Evolutionary conservation across 2,329 filamentous ascomycete genomes (phyloP).

Genomic region (Aspergillus sp.): DNA sequence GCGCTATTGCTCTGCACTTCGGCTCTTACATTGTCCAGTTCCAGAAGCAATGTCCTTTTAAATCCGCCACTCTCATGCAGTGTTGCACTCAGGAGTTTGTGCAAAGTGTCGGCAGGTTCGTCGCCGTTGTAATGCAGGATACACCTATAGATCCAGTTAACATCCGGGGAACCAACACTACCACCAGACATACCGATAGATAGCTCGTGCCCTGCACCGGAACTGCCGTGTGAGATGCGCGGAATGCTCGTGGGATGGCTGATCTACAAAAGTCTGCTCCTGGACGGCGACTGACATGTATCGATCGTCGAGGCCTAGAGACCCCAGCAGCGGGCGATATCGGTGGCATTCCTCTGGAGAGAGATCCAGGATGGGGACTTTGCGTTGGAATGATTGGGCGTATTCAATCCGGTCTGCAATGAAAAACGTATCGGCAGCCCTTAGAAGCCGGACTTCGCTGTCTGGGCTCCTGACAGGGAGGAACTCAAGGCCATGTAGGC

Average conservation of each 20-base stretch:
- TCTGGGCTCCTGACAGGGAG: neutral
- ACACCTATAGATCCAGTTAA: neutral
- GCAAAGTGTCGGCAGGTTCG: neutral
- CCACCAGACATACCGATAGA: neutral
- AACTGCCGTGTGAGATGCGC: neutral
- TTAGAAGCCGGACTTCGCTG: neutral
- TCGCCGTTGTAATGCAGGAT: neutral
- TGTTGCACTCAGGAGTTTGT: no score
- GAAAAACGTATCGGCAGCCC: neutral
- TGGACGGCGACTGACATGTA: neutral
- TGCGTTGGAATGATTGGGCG: neutral
- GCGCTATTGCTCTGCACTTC: neutral
- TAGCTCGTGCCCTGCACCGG: neutral
- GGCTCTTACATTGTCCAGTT: neutral
- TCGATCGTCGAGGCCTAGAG: neutral
- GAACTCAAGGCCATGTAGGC: neutral
- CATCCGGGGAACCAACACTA: neutral
- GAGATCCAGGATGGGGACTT: neutral
- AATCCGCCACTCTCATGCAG: neutral
- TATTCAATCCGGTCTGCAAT: slow-evolving; percentile 5
- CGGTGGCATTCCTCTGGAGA: neutral
- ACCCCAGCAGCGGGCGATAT: neutral
- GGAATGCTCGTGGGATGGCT: neutral
- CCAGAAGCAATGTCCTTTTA: neutral
- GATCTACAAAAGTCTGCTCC: neutral